Evolutionary conservation across 1,139 yeast species (phyloP).

Genomic region (Hyphopichia fennica): DNA sequence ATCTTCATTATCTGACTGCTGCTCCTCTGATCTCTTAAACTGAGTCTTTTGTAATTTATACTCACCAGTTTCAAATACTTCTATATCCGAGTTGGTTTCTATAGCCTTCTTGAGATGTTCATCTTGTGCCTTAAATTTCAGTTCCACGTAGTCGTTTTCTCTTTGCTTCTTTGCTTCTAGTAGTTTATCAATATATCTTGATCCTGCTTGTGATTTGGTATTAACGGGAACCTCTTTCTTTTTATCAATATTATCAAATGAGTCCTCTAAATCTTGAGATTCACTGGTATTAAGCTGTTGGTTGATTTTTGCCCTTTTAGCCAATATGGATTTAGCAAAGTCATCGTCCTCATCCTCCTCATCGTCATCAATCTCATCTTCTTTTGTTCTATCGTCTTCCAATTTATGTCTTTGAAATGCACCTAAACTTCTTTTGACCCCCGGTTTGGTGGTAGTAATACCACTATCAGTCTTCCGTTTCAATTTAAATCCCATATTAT

Average conservation of each 20-base stretch:
- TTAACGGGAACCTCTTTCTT: neutral
- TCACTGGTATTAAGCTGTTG: neutral
- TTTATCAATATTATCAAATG: neutral
- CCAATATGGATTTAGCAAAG: neutral
- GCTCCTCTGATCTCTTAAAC: neutral
- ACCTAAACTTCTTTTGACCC: neutral
- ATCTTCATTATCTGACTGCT: neutral
- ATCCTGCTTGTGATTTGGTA: neutral
- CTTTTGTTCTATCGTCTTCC: neutral
- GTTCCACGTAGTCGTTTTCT: slow-evolving; percentile 6
- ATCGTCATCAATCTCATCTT: neutral
- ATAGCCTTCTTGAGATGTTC: neutral
- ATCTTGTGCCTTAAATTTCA: slow-evolving; percentile 2
- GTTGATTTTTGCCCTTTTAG: neutral
- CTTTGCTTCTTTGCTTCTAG: slow-evolving; percentile 10
- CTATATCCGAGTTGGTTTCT: slow-evolving; percentile 4
- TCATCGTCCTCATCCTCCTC: slow-evolving; percentile 1
- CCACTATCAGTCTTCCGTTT: neutral
- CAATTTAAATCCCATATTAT: neutral
- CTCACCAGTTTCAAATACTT: slow-evolving; percentile 12
- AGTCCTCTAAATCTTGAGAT: neutral
- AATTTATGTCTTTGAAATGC: neutral
- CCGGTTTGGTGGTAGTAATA: neutral
- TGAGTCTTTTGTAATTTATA: slow-evolving; percentile 4
- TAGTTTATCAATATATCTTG: slow-evolving; percentile 10